phyloP scores from a whole-genome alignment of 352 stramenopile genomes.

The Phytophthora rubi region DNA sequence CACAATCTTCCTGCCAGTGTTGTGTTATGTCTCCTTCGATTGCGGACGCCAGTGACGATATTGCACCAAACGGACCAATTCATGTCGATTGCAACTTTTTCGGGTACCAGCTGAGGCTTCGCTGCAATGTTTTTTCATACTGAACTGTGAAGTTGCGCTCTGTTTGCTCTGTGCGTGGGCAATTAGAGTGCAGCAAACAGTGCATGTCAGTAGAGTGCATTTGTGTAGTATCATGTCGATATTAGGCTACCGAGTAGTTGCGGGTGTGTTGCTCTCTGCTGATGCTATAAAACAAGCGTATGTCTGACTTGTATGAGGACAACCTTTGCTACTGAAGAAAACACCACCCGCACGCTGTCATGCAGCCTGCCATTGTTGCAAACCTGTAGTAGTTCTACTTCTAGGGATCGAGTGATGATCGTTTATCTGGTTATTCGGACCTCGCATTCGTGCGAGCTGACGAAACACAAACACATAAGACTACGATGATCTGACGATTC shows the following conservation, averaged over 20 bases:
- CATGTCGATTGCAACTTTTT: conserved; percentile 92
- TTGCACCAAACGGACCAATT: conserved; percentile 87
- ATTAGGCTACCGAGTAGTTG: background rate
- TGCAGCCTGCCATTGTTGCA: too few species aligned
- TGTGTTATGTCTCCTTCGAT: conserved; percentile 4
- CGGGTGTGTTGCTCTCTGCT: conserved; percentile 42
- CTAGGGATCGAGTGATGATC: conserved; percentile 72
- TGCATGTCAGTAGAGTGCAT: conserved; percentile 4
- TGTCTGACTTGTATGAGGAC: conserved; percentile 86
- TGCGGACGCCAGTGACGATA: conserved; percentile 73
- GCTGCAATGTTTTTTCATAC: conserved; percentile 9
- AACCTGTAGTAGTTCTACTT: too few species aligned
- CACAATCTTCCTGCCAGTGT: background rate
- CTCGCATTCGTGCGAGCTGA: conserved; percentile 62
- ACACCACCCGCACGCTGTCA: conserved; percentile 5
- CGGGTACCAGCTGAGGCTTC: conserved; percentile 89
- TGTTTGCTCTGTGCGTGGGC: background rate
- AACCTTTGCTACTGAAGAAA: conserved; percentile 61
- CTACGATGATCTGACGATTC: conserved; percentile 89
- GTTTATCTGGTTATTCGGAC: conserved; percentile 59
- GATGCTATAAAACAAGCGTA: conserved; percentile 89
- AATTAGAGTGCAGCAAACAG: background rate
- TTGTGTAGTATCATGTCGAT: background rate
- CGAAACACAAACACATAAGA: conserved; percentile 79
- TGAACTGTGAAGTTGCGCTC: conserved; percentile 5